Evolutionary conservation across 2,329 filamentous ascomycete species (phyloP), one percentile per base, ranked within the genome.

Genomic region (Trichoderma sp.): DNA sequence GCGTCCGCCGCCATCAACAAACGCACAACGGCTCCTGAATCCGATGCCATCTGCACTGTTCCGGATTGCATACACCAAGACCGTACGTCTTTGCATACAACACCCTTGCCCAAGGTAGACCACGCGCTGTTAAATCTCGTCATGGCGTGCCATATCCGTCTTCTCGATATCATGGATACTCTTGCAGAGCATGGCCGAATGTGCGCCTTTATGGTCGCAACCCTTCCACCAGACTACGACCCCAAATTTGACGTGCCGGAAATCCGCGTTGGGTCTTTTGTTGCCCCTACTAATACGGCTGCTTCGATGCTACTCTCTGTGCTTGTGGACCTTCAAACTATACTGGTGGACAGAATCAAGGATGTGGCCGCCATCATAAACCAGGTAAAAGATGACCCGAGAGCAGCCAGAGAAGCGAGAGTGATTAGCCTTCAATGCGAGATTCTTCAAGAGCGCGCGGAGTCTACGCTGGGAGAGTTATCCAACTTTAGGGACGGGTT

Each of bases 211-310:
- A 73, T 80, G 55, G 77, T 77, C 7, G 61, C 76, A 0, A 76
- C 76, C 0, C 73, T 79, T 0, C 78, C 80, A 0, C 67, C 73
- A 6, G 73, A 76, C 13, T 71, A 76, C 15, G 77, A 80, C 15
- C 81, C 79, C 0, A 76, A 77, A 6, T 77, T 83, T 47, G 77
- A 80, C 20, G 77, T 84, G 4, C 82, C 83, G 0, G 80, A 83
- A 61, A 80, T 84, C 15, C 79, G 80, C 4, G 79, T 85, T 6
- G 83, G 84, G 1, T 80, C 80, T 2, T 82, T 82, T 59, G 74
- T 81, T 20, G 78, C 80, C 6, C 78, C 80, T 3, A 77, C 77
- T 12, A 72, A 73, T 34, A 70, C 80, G 5, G 80, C 81, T 4
- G 78, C 78, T 6, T 76, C 80, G 8, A 78, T 82, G 75, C 75